A percentile compares a stretch with the other conserved stretches of the same genome.
Evolutionary conservation across 2,329 filamentous ascomycete species (phyloP).

Genomic region (Eutypa lata): DNA sequence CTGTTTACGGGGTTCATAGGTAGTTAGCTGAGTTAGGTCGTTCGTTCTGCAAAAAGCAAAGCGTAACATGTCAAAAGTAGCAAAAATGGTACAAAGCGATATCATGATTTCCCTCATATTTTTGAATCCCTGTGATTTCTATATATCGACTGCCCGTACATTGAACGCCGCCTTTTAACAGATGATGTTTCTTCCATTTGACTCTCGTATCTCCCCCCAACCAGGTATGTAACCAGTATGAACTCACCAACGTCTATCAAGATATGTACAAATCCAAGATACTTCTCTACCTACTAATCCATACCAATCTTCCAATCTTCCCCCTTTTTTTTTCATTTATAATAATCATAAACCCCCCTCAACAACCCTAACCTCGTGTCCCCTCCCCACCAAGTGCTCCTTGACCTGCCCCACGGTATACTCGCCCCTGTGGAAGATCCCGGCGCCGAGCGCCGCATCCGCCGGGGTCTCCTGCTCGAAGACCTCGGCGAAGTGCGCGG

Average conservation of each 20-base stretch:
- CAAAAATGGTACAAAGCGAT: not conserved
- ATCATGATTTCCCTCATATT: not conserved
- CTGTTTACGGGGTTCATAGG: not conserved
- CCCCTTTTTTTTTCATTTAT: too few relatives aligned
- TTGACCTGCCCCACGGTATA: conserved; percentile 96
- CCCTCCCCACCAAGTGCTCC: conserved; percentile 68
- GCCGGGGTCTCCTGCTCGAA: conserved; percentile 74
- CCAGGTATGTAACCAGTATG: too few relatives aligned
- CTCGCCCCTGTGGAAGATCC: conserved; percentile 96
- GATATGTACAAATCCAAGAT: too few relatives aligned
- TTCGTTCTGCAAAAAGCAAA: not conserved
- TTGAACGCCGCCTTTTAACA: not conserved
- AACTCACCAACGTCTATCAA: too few relatives aligned
- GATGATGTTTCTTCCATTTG: conserved; percentile 3
- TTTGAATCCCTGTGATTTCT: not conserved
- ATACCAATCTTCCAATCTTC: too few relatives aligned
- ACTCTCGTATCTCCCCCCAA: not conserved
- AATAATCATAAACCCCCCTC: conserved; percentile 58
- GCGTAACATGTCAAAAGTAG: not conserved
- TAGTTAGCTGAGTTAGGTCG: not conserved
- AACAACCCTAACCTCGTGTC: conserved; percentile 74
- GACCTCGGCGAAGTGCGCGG: conserved; percentile 85
- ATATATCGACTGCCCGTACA: not conserved
- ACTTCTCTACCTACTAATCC: too few relatives aligned
- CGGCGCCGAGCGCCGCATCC: conserved; percentile 90